phyloP scores from a whole-genome alignment of 106 monocot species.

The Ottelia alismoides region DNA sequence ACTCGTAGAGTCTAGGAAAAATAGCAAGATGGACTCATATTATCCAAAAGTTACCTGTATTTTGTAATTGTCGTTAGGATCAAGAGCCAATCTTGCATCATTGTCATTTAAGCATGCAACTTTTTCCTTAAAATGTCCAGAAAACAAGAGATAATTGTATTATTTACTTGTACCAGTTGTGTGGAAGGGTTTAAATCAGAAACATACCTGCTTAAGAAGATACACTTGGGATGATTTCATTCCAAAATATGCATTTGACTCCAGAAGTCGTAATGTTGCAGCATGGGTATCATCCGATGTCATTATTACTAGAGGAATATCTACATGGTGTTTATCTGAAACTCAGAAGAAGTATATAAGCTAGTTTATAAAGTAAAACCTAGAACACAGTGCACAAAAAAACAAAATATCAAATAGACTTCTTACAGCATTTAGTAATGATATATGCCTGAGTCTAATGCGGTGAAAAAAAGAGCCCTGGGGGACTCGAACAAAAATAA shows the following conservation, averaged over 20 bases:
- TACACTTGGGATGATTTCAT: conserved; percentile 80
- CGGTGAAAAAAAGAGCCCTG: too few species aligned
- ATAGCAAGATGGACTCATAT: not conserved
- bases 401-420: too few species aligned
- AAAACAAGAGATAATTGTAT: too few species aligned
- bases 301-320: conserved; percentile 96
- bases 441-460: too few species aligned
- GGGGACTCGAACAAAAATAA: too few species aligned
- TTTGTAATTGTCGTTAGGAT: conserved; percentile 74
- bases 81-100: conserved; percentile 88
- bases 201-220: conserved; percentile 82
- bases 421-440: too few species aligned
- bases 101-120: conserved; percentile 95
- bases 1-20: too few species aligned
- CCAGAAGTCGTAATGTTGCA: conserved; percentile 57
- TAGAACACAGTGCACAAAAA: too few species aligned
- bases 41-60: conserved; percentile 51
- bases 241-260: conserved; percentile 91
- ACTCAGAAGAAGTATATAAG: too few species aligned
- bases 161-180: too few species aligned
- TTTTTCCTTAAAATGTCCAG: conserved; percentile 71
- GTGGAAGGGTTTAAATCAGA: not conserved
- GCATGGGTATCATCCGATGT: conserved; percentile 95
- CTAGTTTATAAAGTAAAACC: too few species aligned
- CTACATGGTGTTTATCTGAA: too few species aligned